phyloP scores from a whole-genome alignment of 2,329 filamentous ascomycete species.

The Colletotrichum euphorbiae region DNA sequence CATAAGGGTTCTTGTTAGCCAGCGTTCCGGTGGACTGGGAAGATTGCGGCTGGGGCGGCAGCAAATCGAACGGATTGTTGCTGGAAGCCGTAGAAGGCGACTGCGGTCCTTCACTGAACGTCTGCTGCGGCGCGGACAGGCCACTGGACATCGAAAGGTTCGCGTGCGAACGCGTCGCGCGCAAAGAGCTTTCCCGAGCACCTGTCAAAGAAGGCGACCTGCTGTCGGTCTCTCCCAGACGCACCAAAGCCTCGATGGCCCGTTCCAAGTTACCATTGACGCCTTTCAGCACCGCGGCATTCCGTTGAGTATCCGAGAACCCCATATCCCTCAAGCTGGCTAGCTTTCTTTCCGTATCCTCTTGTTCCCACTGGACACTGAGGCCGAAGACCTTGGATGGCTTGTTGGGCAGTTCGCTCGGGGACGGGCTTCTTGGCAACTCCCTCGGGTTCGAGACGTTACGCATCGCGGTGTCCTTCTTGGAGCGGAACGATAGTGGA shows the following conservation, averaged over 20 bases:
- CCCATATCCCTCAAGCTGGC: constrained; percentile 88
- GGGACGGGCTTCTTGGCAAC: constrained; percentile 48
- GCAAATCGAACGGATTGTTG: constrained; percentile 79
- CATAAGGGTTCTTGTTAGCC: constrained; percentile 68
- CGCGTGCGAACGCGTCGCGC: constrained; percentile 65
- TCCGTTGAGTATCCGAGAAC: constrained; percentile 85
- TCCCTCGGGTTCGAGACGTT: constrained; percentile 41
- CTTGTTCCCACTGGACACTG: constrained; percentile 66
- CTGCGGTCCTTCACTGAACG: constrained; percentile 41
- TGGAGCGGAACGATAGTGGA: constrained; percentile 70
- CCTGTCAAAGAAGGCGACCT: constrained; percentile 54
- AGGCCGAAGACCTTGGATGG: constrained; percentile 77
- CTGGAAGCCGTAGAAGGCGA: constrained; percentile 62
- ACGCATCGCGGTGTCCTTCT: constrained; percentile 60
- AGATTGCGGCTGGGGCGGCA: constrained; percentile 67
- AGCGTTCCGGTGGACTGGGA: constrained; percentile 74
- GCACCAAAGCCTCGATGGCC: constrained; percentile 85
- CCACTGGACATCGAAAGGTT: constrained; percentile 58
- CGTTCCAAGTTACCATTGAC: constrained; percentile 87
- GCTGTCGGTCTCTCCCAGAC: constrained; percentile 78
- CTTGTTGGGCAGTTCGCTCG: constrained; percentile 66
- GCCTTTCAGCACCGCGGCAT: constrained; percentile 83
- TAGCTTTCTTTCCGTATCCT: constrained; percentile 82
- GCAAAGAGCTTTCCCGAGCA: constrained; percentile 60
- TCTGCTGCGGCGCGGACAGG: constrained; percentile 47